Evolutionary conservation across 2,329 filamentous ascomycete genomes (phyloP), one percentile per base, ranked within the genome.

Genomic region (Dothiorella sarmentorum): DNA sequence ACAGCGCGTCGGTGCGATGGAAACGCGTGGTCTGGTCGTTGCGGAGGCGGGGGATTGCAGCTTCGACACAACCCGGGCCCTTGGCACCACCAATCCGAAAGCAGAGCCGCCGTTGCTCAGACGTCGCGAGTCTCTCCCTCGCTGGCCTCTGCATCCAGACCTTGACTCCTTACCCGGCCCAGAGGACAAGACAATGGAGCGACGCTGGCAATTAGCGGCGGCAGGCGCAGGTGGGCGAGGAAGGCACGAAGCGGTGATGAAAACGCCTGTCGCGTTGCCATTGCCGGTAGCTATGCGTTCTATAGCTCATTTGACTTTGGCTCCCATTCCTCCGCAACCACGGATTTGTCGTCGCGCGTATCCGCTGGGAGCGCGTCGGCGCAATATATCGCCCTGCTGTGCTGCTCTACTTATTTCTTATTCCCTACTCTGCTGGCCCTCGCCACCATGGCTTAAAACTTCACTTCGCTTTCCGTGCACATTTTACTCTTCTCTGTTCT

Each of bases 281-380:
- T 35, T 24, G 45, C 29, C 18, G 45, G 49, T 53, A 53, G 49
- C 35, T 53, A 53, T 53, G 49, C 49, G 33, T 20, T n/a, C 49
- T 53, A 53, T 40, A 15, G 37, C 49, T 11, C 49, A 38, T 53
- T 40, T 29, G 49, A 38, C 43, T 24, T 58, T 33, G 44, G 20
- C 44, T n/a, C 9, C 42, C 55, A 58, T 58, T 58, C 56, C 56
- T 51, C 56, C 24, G 17, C 56, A 31, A 58, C 56, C 56, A 52
- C 56, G 56, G 56, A 58, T 58, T 37, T 20, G 44, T 47, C 56
- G 33, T 22, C 35, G 27, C 24, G 42, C 24, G 47, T 18, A 43
- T 38, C 52, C 26, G 37, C 29, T 7, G n/a, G 37, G 35, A 17
- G 35, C 24, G 49, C 20, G 20, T 7, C 17, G 10, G 13, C 20